A percentile compares a stretch with the other conserved stretches of the same genome.
phyloP scores from a whole-genome alignment of 1,139 yeast genomes.

The Saccharomyces hybrid region DNA sequence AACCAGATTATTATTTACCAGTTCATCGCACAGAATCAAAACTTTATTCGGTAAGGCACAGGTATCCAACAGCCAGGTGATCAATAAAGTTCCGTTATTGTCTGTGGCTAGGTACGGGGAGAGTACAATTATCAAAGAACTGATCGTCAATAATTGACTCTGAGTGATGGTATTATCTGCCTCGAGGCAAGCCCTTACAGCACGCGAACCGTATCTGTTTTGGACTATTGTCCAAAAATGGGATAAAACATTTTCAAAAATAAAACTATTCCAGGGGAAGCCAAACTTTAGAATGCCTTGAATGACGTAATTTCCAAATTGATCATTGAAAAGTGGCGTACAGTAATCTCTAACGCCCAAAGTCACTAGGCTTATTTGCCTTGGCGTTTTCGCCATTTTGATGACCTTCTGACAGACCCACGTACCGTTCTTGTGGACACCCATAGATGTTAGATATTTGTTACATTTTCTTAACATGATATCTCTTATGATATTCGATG shows the following conservation, averaged over 20 bases:
- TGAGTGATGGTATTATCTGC: slow-evolving; percentile 48
- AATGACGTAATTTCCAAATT: slow-evolving; percentile 89
- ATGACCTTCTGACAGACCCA: slow-evolving; percentile 97
- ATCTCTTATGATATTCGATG: slow-evolving; percentile 63
- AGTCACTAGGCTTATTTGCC: slow-evolving; percentile 70
- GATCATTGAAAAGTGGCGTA: slow-evolving; percentile 83
- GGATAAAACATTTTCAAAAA: slow-evolving; percentile 71
- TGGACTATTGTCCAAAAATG: slow-evolving; percentile 74
- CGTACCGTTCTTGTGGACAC: slow-evolving; percentile 92
- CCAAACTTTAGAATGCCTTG: slow-evolving; percentile 89
- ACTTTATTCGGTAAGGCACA: slow-evolving; percentile 54
- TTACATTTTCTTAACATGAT: slow-evolving; percentile 70
- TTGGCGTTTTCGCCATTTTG: slow-evolving; percentile 56
- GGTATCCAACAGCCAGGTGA: slow-evolving; percentile 91
- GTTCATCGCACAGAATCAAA: slow-evolving; percentile 45
- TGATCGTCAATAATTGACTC: slow-evolving; percentile 62
- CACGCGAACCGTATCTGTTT: slow-evolving; percentile 89
- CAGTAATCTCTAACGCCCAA: slow-evolving; percentile 69
- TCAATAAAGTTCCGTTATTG: slow-evolving; percentile 75
- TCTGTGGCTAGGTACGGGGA: slow-evolving; percentile 74
- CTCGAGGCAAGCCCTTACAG: slow-evolving; percentile 84
- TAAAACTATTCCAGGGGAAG: slow-evolving; percentile 77
- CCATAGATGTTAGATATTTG: slow-evolving; percentile 78
- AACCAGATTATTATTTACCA: slow-evolving; percentile 50
- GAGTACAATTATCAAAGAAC: slow-evolving; percentile 68